These are phyloP conservation scores for Lactuca sativa DNA, from an alignment of 129 eudicot genomes.

Conservation along the genomic window DNA sequence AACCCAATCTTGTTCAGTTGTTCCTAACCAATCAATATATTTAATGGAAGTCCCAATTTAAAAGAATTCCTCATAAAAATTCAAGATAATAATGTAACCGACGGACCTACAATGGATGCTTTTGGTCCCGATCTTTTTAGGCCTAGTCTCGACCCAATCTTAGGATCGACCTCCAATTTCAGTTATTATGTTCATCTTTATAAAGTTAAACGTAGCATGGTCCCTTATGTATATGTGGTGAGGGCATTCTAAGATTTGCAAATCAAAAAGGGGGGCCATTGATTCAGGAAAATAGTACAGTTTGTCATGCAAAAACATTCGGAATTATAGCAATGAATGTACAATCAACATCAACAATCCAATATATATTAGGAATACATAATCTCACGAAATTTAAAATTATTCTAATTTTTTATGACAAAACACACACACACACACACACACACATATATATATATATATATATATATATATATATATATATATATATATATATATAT, in stretches of 20 bases:
- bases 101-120: neutral
- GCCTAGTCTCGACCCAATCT: neutral
- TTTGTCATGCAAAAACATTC: conserved; percentile 19
- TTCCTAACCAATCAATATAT: neutral
- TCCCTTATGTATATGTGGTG: conserved; percentile 34
- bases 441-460: no score
- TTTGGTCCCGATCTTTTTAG: conserved; percentile 11
- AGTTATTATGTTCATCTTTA: neutral
- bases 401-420: neutral
- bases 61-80: neutral
- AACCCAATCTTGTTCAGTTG: neutral
- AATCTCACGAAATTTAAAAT: neutral
- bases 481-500: no score
- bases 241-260: conserved; percentile 39
- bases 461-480: no score
- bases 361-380: neutral
- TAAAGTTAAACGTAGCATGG: conserved; percentile 18
- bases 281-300: conserved; percentile 22
- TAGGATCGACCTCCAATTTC: neutral
- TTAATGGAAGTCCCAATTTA: neutral
- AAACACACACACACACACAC: no score
- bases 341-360: conserved; percentile 1
- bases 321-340: conserved; percentile 12
- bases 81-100: neutral
- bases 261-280: conserved; percentile 33